phyloP scores from a whole-genome alignment of 2,329 filamentous ascomycete species.

The Sporothrix brasiliensis region DNA sequence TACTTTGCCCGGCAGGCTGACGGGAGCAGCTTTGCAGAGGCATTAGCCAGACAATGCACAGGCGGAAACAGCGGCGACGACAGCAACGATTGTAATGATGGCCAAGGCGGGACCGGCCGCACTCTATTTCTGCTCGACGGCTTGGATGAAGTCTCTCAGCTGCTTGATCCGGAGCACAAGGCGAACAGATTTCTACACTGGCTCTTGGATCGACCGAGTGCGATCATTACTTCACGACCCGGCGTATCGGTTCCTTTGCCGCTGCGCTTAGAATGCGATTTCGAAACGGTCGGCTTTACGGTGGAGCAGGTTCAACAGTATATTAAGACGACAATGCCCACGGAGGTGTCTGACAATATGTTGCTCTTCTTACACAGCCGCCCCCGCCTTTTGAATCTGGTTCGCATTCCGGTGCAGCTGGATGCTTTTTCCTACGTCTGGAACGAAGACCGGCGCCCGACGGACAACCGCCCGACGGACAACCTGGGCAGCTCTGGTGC shows the following conservation, averaged over 20 bases:
- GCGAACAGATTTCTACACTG: constrained; percentile 39
- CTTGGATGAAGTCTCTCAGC: constrained; percentile 46
- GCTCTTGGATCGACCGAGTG: constrained; percentile 43
- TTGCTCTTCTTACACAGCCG: neutral
- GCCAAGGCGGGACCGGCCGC: neutral
- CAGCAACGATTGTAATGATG: no score
- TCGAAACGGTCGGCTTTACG: neutral
- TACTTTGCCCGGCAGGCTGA: neutral
- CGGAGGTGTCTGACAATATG: neutral
- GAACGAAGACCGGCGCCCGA: neutral
- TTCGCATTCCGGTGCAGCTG: neutral
- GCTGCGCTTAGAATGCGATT: neutral
- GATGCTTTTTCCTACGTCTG: neutral
- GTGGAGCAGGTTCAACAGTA: neutral
- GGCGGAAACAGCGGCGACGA: no score
- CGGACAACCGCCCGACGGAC: no score
- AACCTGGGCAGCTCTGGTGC: neutral
- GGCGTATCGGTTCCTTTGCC: neutral
- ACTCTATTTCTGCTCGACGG: constrained; percentile 50
- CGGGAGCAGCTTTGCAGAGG: no score
- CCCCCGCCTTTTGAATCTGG: neutral
- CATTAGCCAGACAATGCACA: neutral
- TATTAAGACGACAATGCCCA: neutral
- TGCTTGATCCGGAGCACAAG: constrained; percentile 25
- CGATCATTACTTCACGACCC: constrained; percentile 44